phyloP scores from a whole-genome alignment of 352 stramenopile genomes.

The Phytopythium cucurbitacearum region DNA sequence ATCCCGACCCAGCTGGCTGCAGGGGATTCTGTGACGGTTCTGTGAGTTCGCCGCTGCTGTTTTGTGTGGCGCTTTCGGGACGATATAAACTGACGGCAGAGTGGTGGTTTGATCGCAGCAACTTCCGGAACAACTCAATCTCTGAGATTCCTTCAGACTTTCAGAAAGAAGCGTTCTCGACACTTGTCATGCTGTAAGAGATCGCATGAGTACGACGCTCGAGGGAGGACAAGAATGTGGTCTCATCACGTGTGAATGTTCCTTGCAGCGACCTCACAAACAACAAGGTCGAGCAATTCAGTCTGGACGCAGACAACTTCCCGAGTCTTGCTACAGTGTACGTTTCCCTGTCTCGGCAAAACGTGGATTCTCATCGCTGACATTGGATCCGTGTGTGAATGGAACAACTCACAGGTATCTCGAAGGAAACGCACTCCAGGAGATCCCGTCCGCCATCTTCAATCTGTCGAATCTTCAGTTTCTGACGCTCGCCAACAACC shows the following conservation, averaged over 20 bases:
- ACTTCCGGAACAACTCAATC: conserved; percentile 42
- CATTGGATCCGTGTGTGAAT: neutral
- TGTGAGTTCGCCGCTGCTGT: conserved; percentile 14
- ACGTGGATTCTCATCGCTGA: too few relatives aligned
- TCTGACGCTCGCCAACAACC: conserved; percentile 43
- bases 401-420: conserved; percentile 22
- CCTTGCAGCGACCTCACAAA: conserved; percentile 34
- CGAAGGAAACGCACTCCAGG: conserved; percentile 39
- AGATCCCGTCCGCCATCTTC: conserved; percentile 52
- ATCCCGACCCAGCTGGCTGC: conserved; percentile 48
- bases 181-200: conserved; percentile 46
- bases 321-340: conserved; percentile 42
- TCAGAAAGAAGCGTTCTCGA: conserved; percentile 32
- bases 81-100: neutral
- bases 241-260: neutral
- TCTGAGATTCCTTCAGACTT: conserved; percentile 26
- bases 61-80: neutral
- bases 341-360: conserved; percentile 3
- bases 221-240: conserved; percentile 4
- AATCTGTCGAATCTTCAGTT: conserved; percentile 41
- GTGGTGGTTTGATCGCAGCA: conserved; percentile 13
- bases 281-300: conserved; percentile 35
- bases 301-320: conserved; percentile 29
- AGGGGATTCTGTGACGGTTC: conserved; percentile 34
- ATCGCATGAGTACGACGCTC: neutral